A percentile compares a stretch with the other conserved stretches of the same genome.
Evolutionary conservation across 345 rosid genomes (phyloP).

Genomic region (Toxicodendron radicans): DNA sequence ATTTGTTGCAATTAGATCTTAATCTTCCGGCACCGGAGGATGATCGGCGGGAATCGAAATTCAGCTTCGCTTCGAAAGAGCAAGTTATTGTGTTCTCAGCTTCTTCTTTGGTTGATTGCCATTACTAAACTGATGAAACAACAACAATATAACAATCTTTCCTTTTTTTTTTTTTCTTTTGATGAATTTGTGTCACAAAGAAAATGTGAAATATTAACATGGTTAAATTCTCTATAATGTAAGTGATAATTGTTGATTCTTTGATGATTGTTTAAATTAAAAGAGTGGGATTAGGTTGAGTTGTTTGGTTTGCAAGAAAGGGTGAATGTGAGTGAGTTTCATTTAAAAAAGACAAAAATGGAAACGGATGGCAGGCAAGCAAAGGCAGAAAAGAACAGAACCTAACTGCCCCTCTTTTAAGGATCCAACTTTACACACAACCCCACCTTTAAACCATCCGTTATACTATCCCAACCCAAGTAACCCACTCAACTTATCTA

Average conservation of each 20-base stretch:
- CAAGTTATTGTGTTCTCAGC: conserved; percentile 60
- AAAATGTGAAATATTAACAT: not conserved
- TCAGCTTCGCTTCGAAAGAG: conserved; percentile 35
- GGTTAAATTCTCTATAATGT: conserved; percentile 4
- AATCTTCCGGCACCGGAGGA: conserved; percentile 96
- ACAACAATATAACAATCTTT: too few species aligned
- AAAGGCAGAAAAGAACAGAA: not conserved
- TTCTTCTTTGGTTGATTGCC: conserved; percentile 66
- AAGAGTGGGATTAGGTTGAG: too few species aligned
- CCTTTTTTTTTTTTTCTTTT: not conserved
- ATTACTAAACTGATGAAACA: conserved; percentile 31
- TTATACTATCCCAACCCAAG: not conserved
- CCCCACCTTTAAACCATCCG: not conserved
- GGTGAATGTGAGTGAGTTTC: conserved; percentile 10
- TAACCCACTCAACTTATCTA: not conserved
- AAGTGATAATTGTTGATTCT: not conserved
- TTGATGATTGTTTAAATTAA: not conserved
- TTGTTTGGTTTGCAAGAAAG: conserved; percentile 31
- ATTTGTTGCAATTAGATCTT: conserved; percentile 71
- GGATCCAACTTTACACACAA: not conserved
- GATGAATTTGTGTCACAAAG: not conserved
- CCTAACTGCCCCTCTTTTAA: not conserved
- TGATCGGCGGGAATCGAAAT: conserved; percentile 44
- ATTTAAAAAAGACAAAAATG: conserved; percentile 9
- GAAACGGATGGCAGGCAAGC: conserved; percentile 10